Percentiles rank a stretch among this genome's conserved stretches.
Evolutionary conservation across 306 rosid genomes (phyloP).

Genomic region (Corylus heterophylla): DNA sequence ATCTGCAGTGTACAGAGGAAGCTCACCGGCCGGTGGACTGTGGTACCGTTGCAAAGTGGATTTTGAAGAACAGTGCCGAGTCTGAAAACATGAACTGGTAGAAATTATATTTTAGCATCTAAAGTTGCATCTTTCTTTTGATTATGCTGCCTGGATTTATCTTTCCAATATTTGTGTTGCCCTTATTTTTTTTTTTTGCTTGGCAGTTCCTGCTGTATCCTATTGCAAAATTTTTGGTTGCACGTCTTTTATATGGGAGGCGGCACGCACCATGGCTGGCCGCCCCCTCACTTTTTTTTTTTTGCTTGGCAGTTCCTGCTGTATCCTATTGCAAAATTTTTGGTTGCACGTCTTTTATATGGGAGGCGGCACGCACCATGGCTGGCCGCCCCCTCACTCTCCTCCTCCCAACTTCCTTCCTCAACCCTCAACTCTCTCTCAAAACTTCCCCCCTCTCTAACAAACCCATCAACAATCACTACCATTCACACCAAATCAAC

Average conservation of each 20-base stretch:
- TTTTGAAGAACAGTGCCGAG: constrained; percentile 67
- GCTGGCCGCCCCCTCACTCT: too few species aligned
- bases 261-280: background rate
- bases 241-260: too few species aligned
- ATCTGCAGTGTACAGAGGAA: constrained; percentile 65
- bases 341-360: background rate
- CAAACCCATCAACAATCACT: too few species aligned
- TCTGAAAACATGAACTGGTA: constrained; percentile 80
- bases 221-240: background rate
- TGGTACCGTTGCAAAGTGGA: constrained; percentile 70
- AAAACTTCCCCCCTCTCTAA: too few species aligned
- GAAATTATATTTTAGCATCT: constrained; percentile 14
- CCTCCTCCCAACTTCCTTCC: too few species aligned
- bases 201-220: background rate
- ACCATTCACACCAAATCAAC: too few species aligned
- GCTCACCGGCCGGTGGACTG: constrained; percentile 93
- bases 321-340: background rate
- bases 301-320: background rate
- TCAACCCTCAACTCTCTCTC: too few species aligned
- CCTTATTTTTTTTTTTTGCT: background rate
- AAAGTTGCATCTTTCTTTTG: background rate
- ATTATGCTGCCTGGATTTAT: constrained; percentile 16
- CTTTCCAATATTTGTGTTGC: background rate
- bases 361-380: background rate
- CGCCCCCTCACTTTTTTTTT: background rate